Evolutionary conservation across 768 basidiomycete genomes (phyloP), one percentile per base, ranked within the genome.

Genomic region (Tephrocybe sp.): DNA sequence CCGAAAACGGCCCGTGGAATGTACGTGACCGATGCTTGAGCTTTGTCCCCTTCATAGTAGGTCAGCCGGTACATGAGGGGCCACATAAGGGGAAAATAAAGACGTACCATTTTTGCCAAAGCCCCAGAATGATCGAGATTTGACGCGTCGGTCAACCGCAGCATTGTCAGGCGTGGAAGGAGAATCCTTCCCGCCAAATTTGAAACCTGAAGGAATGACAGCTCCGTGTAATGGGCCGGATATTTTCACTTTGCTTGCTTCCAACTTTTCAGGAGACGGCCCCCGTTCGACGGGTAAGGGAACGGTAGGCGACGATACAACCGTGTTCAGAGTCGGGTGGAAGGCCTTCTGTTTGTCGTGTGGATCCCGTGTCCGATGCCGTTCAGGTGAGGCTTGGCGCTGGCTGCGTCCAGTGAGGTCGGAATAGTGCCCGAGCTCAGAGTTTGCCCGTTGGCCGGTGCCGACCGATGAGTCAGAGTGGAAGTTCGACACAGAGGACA

Each of bases 111-210:
- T 75, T 62, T 82, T 79, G 22, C 90, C 88, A 64, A 96, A 97
- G 62, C 84, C 86, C 92, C 94, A 97, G 74, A 98, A 97, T 6
- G 85, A 85, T 40, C 91, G 82, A 51, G 91, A 93, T 71, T 95
- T 95, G 18, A 89, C 87, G 49, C 92, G 80, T 64, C 95, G 78
- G 52, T 95, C 92, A 51, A 63, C 83, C 40, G 66, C 60, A 31
- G 65, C 59, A 18, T 64, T 49, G 38, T 72, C 63, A 30, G 71
- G 58, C 32, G 78, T 63, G 13, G 76, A 63, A 38, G 77, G 66
- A 3, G 65, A 54, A 44, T 87, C 89, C 68, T 92, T 93, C 39
- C 79, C 73, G 9, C 89, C 92, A 62, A 95, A 98, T 69, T 94
- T 95, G 77, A 87, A 92, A 0, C 92, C 92, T 27, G 82, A 79